Base-by-base conservation (phyloP, 2,329 filamentous ascomycete species). In the Orbilia blumenaviensis region DNA sequence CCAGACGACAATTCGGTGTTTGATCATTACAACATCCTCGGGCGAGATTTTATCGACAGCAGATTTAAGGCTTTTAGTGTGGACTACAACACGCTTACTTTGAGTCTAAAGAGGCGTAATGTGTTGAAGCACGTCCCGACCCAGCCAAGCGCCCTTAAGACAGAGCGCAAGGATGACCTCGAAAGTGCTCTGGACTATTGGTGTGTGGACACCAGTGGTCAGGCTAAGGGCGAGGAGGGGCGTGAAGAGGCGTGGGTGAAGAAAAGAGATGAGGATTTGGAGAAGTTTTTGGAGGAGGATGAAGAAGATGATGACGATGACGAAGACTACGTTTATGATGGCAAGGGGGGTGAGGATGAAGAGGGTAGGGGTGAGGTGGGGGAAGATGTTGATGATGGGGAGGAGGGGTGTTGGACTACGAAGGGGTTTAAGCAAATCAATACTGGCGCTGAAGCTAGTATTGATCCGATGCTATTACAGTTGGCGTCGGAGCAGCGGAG, bases 181-280 rank as follows among this genome's bases (percentile, higher is more conserved):
- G n/a, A n/a, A n/a, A n/a, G n/a, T n/a, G n/a, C n/a, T n/a, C n/a
- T n/a, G n/a, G n/a, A n/a, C n/a, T n/a, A n/a, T n/a, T 46, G 41
- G 16, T 46, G 21, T 6, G n/a, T 27, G 36, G n/a, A 42, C 6
- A 27, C 7, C 7, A 14, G 8, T 38, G 8, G 10, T 16, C 1
- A 36, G 18, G 36, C n/a, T 41, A 8, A 16, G 16, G 29, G 5
- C 23, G 21, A n/a, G 5, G 2, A 38, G 32, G 2, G 18, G 10
- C 32, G 18, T n/a, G 18, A 14, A 1, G 50, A 56, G 12, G 71
- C 67, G 16, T 75, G 71, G 71, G 23, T 75, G 36, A 64, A 27
- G 41, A 18, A 29, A 27, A 54, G 71, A 10, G 71, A 75, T 41
- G 46, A 75, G 12, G 71, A 75, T 44, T 66, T 75, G 36, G 71